A percentile compares a stretch with the other conserved stretches of the same genome.
These are phyloP conservation scores for Hymenoscyphus fraxineus DNA, from an alignment of 2,329 filamentous ascomycete genomes.

Conservation along the genomic window DNA sequence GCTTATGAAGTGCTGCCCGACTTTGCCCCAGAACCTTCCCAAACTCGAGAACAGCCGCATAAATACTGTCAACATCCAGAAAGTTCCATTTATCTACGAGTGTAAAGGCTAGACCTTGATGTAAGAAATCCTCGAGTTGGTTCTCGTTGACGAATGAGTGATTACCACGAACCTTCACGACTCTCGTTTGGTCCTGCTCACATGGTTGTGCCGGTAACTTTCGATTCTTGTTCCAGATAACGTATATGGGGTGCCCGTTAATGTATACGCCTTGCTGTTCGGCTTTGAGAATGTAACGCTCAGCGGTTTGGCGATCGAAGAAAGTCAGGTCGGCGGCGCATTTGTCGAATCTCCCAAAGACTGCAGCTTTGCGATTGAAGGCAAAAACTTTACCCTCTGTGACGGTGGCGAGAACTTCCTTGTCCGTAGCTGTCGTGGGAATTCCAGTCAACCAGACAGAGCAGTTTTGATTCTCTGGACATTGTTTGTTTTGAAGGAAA, in stretches of 20 bases:
- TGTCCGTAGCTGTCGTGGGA: not conserved
- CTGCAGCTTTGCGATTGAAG: not conserved
- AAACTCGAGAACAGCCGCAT: not conserved
- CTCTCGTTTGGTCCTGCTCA: not conserved
- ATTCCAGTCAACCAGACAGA: conserved; percentile 11
- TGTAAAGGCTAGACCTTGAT: not conserved
- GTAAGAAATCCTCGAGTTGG: not conserved
- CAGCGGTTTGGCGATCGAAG: not conserved
- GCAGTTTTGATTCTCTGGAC: conserved; percentile 11
- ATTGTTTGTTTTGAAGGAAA: conserved; percentile 10
- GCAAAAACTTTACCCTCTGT: not conserved
- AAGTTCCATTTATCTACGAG: not conserved
- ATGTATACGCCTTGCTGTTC: not conserved
- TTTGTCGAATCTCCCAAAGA: not conserved
- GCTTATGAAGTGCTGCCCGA: not conserved
- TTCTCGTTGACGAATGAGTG: not conserved
- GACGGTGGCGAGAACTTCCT: conserved; percentile 15
- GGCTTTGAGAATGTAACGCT: not conserved
- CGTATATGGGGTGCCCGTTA: not conserved
- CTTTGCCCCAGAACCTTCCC: not conserved
- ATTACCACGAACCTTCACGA: not conserved
- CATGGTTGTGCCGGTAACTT: not conserved
- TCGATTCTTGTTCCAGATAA: not conserved
- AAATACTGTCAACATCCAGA: not conserved
- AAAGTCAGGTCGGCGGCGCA: not conserved